phyloP scores from a whole-genome alignment of 2,329 filamentous ascomycete genomes.

The Diaporthe sp. region DNA sequence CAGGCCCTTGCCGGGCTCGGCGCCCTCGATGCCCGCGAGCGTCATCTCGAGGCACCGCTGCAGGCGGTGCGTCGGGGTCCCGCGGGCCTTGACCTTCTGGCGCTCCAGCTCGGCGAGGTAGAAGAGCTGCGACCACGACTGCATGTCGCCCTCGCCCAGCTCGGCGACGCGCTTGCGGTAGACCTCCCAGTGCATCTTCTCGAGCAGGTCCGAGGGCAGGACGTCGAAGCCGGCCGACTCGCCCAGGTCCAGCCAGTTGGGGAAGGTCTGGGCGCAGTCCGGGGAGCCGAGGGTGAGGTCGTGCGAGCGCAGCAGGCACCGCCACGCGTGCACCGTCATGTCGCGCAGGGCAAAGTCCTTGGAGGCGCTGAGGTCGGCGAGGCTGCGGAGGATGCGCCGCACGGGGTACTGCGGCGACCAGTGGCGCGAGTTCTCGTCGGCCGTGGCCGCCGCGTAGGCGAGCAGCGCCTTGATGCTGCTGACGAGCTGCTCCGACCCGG shows the following conservation, averaged over 20 bases:
- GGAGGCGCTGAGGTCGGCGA: conserved; percentile 27
- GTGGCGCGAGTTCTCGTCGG: conserved; percentile 18
- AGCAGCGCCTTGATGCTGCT: conserved; percentile 33
- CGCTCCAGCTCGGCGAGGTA: conserved; percentile 39
- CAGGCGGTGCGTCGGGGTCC: conserved; percentile 6
- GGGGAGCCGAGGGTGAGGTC: conserved; percentile 27
- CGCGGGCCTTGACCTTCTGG: conserved; percentile 36
- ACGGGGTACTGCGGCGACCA: conserved; percentile 39
- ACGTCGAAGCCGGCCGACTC: conserved; percentile 36
- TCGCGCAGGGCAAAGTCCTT: conserved; percentile 34
- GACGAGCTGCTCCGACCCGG: conserved; percentile 22
- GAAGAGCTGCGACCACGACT: conserved; percentile 31
- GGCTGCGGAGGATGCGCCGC: conserved; percentile 33
- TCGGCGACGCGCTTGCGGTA: conserved; percentile 23
- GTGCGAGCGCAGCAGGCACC: conserved; percentile 35
- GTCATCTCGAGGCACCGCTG: conserved; percentile 29
- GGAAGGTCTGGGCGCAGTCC: conserved; percentile 18
- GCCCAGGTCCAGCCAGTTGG: conserved; percentile 41
- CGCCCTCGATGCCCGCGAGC: conserved; percentile 1
- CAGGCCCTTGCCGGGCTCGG: background rate
- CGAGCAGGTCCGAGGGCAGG: conserved; percentile 28
- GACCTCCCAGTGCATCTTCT: conserved; percentile 30
- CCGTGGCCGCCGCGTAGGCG: conserved; percentile 34
- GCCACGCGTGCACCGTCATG: conserved; percentile 35
- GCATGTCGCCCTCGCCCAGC: background rate